These are phyloP conservation scores for Penicillium polonicum DNA, from an alignment of 2,329 filamentous ascomycete species.

Conservation along the genomic window DNA sequence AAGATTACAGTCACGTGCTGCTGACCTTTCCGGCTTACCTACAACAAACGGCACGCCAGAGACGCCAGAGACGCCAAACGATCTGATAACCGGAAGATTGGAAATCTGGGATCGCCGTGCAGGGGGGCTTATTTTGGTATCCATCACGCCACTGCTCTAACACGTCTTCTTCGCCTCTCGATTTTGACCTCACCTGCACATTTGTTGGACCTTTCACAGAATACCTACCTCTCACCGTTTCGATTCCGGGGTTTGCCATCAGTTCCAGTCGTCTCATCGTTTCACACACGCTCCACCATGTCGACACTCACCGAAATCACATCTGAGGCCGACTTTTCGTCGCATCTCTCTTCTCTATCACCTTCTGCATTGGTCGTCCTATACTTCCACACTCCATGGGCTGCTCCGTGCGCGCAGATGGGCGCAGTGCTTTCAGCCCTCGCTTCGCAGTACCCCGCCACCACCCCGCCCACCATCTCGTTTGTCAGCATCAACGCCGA, in stretches of 20 bases:
- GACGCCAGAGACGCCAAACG: slow-evolving; percentile 9
- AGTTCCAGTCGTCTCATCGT: not conserved
- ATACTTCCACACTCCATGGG: slow-evolving; percentile 97
- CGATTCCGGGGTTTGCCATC: not conserved
- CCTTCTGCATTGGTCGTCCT: slow-evolving; percentile 73
- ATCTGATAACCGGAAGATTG: slow-evolving; percentile 35
- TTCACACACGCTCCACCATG: slow-evolving; percentile 52
- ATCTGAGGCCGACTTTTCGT: slow-evolving; percentile 69
- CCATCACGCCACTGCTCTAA: slow-evolving; percentile 27
- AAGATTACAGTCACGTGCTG: not conserved
- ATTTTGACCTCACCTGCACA: not conserved
- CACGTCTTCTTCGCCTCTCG: slow-evolving; percentile 9
- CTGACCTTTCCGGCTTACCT: not conserved
- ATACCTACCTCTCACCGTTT: not conserved
- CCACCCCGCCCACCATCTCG: slow-evolving; percentile 64
- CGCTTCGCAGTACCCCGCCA: slow-evolving; percentile 76
- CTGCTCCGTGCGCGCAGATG: slow-evolving; percentile 94
- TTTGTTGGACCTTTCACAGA: not conserved
- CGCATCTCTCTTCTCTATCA: slow-evolving; percentile 65
- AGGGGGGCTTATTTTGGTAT: slow-evolving; percentile 4
- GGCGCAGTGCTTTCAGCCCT: slow-evolving; percentile 79
- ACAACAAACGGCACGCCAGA: not conserved
- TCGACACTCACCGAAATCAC: slow-evolving; percentile 76
- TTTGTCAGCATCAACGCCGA: slow-evolving; percentile 95
- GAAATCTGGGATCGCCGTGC: slow-evolving; percentile 22